Base-by-base conservation (phyloP, 495 filamentous ascomycete species). In the Cladorrhinum samala region DNA sequence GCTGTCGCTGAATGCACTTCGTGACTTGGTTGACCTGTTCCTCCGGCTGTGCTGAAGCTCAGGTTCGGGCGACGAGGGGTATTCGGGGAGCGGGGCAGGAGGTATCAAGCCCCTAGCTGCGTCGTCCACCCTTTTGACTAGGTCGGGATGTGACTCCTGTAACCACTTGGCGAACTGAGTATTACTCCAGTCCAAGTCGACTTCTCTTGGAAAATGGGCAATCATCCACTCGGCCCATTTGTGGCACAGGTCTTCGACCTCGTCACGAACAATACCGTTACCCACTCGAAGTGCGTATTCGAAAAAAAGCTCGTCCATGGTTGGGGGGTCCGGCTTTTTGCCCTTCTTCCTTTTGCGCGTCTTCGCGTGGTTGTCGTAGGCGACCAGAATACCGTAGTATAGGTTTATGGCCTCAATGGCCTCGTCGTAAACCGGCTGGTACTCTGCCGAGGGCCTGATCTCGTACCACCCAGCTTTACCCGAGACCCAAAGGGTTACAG, bases 391-490 rank as follows among this genome's bases (percentile, higher is more conserved):
- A 56, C 83, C 83, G 68, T 89, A 90, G 11, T 90, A 77, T 54
- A 90, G 66, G 46, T 79, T 77, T 24, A 89, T 79, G 1, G 83
- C 86, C 68, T 89, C 82, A 21, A 77, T 74, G 71, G 91, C 87
- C 13, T 79, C 71, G 48, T 80, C 72, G 70, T 81, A 89, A 49
- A 82, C 80, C 2, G 68, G 58, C 51, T 73, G 67, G 66, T 88
- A 95, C 2, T 71, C 64, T 42, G 72, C 71, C 45, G 82, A 75
- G 1, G 89, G 84, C 19, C 72, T 68, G 21, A 93, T 80, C 63
- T 84, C 78, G 67, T 83, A 92, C 87, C 88, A 92, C 50, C 87
- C 89, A n/a, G 85, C 81, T 53, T 74, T 68, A 44, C 89, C 88
- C 30, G 82, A 80, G 25, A 87, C 86, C 89, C 89, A 95, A 44